Evolutionary conservation across 2,329 filamentous ascomycete species (phyloP), one percentile per base, ranked within the genome.

Genomic region (Blastomyces emzantsi): DNA sequence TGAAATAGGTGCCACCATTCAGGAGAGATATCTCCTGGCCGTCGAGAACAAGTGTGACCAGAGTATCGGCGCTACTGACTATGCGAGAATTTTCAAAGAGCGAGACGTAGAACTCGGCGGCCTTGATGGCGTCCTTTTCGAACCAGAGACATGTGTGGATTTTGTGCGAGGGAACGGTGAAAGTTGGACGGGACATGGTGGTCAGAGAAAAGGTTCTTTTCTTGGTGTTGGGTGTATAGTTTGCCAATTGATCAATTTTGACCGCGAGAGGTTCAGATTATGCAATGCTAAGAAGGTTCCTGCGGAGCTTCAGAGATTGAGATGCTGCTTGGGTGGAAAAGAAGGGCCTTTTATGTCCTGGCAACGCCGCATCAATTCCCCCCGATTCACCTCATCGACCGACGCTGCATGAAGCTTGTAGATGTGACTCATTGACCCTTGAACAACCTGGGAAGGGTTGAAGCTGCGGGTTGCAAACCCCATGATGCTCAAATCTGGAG

Each of bases 1-100:
- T 73, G 73, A 75, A 77, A 2, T 72, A 63, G 3, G 76, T 73
- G 1, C 78, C 78, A 63, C 79, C 79, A 66, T 81, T 81, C 47
- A 81, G 72, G 2, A 71, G 75, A 28, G 77, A 73, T 67, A 79
- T 81, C 5, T 66, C 68, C 25, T 74, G 72, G 19, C 77, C 77
- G 64, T 74, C 72, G 57, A 80, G 71, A 28, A 71, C 72, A 67
- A 80, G 80, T 45, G 72, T 68, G 28, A 79, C 73, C 1, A 73
- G 72, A 7, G 69, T 71, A 0, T 69, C 66, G 30, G 69, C 67
- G 65, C 76, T 76, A 58, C 67, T 69, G 47, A 73, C 70, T 59
- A 69, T 73, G 45, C 69, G 66, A 15, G 68, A 69, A 51, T 64
- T 66, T 11, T 65, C 64, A 64, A 70, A 70, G 61, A 70, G 65